These are phyloP conservation scores for Colletotrichum horii DNA, from an alignment of 2,329 filamentous ascomycete species.

Conservation along the genomic window DNA sequence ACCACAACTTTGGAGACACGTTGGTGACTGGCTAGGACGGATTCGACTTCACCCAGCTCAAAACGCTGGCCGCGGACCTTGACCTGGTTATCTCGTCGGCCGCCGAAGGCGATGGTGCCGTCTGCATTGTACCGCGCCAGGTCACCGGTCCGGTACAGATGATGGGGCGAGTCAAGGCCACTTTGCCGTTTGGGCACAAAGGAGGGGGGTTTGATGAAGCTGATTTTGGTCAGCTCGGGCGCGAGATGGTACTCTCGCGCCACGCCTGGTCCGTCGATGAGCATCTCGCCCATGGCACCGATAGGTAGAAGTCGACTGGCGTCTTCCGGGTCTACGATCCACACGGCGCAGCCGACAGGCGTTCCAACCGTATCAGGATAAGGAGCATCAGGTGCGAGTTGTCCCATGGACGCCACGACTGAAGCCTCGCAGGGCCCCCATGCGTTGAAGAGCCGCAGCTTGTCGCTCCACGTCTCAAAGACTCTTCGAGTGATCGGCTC, in stretches of 20 bases:
- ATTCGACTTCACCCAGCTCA: conserved; percentile 36
- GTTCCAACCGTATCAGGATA: not conserved
- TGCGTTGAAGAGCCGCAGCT: conserved; percentile 13
- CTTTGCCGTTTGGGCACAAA: not conserved
- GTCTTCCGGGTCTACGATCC: not conserved
- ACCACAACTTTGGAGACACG: not conserved
- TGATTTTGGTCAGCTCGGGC: not conserved
- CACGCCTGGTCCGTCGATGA: not conserved
- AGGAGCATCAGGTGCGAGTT: not conserved
- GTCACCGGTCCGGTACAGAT: conserved; percentile 2
- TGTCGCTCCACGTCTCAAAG: conserved; percentile 11
- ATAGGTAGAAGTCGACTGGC: not conserved
- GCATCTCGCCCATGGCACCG: not conserved
- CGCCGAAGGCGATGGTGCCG: conserved; percentile 24
- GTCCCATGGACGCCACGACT: not conserved
- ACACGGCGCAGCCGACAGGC: not conserved
- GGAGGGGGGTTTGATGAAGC: not conserved
- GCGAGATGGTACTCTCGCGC: not conserved
- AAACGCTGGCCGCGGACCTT: conserved; percentile 59
- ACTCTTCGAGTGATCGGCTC: conserved; percentile 21
- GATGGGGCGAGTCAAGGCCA: not conserved
- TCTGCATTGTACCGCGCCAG: not conserved
- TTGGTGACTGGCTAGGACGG: not conserved
- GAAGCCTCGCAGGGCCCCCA: conserved; percentile 24
- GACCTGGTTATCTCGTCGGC: conserved; percentile 56